phyloP scores from a whole-genome alignment of 1,139 yeast genomes.

The Yamadazyma diddensiae region DNA sequence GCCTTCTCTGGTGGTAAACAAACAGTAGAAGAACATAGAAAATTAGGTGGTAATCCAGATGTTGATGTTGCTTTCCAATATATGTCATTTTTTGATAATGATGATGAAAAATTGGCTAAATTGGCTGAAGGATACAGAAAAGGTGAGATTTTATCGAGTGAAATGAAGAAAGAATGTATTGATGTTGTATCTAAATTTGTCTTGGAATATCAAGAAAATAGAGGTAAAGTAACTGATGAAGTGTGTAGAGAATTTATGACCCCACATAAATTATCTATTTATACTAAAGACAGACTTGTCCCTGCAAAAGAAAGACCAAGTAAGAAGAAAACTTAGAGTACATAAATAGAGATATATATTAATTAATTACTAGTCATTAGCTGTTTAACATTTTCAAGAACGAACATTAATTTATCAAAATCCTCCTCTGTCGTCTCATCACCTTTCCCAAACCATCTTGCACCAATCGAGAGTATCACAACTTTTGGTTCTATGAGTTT shows the following conservation, averaged over 20 bases:
- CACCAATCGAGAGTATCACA: slow-evolving; percentile 37
- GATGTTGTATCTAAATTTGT: slow-evolving; percentile 78
- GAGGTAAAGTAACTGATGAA: slow-evolving; percentile 66
- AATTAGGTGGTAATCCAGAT: slow-evolving; percentile 89
- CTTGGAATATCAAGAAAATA: slow-evolving; percentile 73
- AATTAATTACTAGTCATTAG: slow-evolving; percentile 10
- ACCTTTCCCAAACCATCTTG: slow-evolving; percentile 44
- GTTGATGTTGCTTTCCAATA: slow-evolving; percentile 96
- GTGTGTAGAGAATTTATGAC: slow-evolving; percentile 72
- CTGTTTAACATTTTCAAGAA: slow-evolving; percentile 32
- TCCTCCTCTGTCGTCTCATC: slow-evolving; percentile 31
- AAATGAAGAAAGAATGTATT: slow-evolving; percentile 87
- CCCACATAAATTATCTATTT: slow-evolving; percentile 79
- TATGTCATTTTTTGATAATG: slow-evolving; percentile 82
- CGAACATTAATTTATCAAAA: slow-evolving; percentile 41
- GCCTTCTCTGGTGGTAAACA: slow-evolving; percentile 96
- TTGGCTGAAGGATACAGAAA: slow-evolving; percentile 65
- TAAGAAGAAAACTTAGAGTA: slow-evolving; percentile 17
- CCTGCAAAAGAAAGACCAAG: slow-evolving; percentile 57
- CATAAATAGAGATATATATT: slow-evolving; percentile 1
- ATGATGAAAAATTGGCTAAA: slow-evolving; percentile 71
- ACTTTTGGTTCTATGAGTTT: slow-evolving; percentile 27
- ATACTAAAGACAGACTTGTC: slow-evolving; percentile 66
- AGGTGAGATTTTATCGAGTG: slow-evolving; percentile 89
- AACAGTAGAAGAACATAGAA: slow-evolving; percentile 85